Percentiles rank a stretch among this genome's conserved stretches.
phyloP scores from a whole-genome alignment of 768 basidiomycete genomes.

The Asterophora lycoperdoides region DNA sequence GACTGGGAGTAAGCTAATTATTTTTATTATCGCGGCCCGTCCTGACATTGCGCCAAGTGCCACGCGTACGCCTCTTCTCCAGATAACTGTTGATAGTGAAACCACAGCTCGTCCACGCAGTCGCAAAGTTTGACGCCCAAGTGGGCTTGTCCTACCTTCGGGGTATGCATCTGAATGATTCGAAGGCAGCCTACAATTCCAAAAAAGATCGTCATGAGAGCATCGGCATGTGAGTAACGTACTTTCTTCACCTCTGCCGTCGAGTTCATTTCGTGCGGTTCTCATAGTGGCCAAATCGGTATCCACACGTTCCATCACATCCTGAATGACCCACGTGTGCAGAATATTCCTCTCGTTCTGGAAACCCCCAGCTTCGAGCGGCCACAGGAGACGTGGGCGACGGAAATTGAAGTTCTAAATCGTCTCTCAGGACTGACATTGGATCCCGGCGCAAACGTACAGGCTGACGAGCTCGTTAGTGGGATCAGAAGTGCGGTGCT shows the following conservation, averaged over 20 bases:
- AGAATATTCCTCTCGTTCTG: constrained; percentile 71
- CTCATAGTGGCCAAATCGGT: constrained; percentile 60
- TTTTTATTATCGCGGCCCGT: not conserved
- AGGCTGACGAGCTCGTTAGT: not conserved
- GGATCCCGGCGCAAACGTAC: not conserved
- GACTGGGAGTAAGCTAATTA: constrained; percentile 60
- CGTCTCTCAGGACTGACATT: not conserved
- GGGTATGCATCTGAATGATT: constrained; percentile 86
- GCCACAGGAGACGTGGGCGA: constrained; percentile 37
- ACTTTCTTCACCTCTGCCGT: not conserved
- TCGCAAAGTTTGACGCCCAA: constrained; percentile 59
- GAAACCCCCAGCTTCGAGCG: constrained; percentile 76
- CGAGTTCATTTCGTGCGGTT: not conserved
- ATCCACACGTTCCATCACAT: constrained; percentile 61
- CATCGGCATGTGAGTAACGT: constrained; percentile 61
- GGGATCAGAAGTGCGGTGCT: not conserved
- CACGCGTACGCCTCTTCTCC: constrained; percentile 18
- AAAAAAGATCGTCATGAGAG: constrained; percentile 82
- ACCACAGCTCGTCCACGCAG: constrained; percentile 26
- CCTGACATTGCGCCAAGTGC: constrained; percentile 13
- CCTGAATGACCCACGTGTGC: constrained; percentile 62
- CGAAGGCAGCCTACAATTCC: constrained; percentile 58
- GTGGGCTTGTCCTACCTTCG: constrained; percentile 71
- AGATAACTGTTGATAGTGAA: not conserved
- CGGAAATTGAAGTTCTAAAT: not conserved